phyloP scores from a whole-genome alignment of 2,329 filamentous ascomycete species.

The Fusarium sp. region DNA sequence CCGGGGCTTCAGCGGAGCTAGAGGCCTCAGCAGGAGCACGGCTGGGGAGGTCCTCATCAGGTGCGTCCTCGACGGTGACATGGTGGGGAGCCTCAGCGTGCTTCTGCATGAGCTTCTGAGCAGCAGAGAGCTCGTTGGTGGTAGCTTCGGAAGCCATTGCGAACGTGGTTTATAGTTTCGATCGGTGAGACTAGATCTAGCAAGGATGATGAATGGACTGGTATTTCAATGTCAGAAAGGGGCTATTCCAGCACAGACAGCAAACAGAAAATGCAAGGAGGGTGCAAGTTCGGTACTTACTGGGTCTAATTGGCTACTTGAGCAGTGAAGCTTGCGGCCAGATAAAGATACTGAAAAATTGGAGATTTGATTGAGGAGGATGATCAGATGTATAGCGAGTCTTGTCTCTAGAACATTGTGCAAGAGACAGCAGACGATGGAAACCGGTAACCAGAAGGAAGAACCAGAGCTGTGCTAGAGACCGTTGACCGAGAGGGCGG shows the following conservation, averaged over 20 bases:
- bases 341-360: slow-evolving; percentile 21
- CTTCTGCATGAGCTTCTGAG: slow-evolving; percentile 71
- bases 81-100: slow-evolving; percentile 65
- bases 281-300: slow-evolving; percentile 17
- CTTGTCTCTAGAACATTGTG: slow-evolving; percentile 53
- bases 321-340: slow-evolving; percentile 41
- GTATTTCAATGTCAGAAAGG: slow-evolving; percentile 22
- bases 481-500: slow-evolving; percentile 41
- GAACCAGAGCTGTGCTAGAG: slow-evolving; percentile 52
- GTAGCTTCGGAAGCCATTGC: slow-evolving; percentile 57
- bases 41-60: slow-evolving; percentile 78
- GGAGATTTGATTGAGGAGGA: slow-evolving; percentile 34
- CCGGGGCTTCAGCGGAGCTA: slow-evolving; percentile 57
- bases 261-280: background rate
- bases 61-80: slow-evolving; percentile 80
- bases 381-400: slow-evolving; percentile 43
- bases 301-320: slow-evolving; percentile 26
- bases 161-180: slow-evolving; percentile 25
- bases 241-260: background rate
- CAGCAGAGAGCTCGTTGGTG: slow-evolving; percentile 59
- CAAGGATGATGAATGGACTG: slow-evolving; percentile 17
- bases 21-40: slow-evolving; percentile 58
- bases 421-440: slow-evolving; percentile 47
- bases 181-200: slow-evolving; percentile 20
- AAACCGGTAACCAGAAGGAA: slow-evolving; percentile 54